Conservation (phyloP, 169 alveolate species). For the Plasmodium relictum region DNA sequence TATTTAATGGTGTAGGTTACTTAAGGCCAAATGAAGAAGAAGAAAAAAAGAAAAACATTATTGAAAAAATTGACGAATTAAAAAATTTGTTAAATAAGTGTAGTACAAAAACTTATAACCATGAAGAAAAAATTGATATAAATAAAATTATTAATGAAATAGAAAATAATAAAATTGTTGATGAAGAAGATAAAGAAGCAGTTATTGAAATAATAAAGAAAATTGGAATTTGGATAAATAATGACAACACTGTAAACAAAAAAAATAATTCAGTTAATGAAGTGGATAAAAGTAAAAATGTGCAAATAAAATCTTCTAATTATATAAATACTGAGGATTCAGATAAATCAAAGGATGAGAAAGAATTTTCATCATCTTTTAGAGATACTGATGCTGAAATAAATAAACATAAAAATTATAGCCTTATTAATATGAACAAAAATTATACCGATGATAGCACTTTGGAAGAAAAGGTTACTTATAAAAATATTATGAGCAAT, state of each 20-base stretch:
- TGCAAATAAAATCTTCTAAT: neutral
- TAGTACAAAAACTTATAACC: constrained; percentile 6
- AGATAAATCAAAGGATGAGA: neutral
- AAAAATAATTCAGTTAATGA: neutral
- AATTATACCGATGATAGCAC: neutral
- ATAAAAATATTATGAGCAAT: neutral
- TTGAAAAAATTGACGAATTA: constrained; percentile 78
- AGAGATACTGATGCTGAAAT: neutral
- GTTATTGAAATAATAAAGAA: constrained; percentile 79
- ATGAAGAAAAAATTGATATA: constrained; percentile 57
- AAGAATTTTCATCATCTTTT: neutral
- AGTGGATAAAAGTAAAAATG: neutral
- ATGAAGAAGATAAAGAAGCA: constrained; percentile 82
- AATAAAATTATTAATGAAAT: constrained; percentile 49
- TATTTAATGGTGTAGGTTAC: constrained; percentile 86
- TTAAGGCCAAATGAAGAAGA: constrained; percentile 86
- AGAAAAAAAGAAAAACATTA: constrained; percentile 79
- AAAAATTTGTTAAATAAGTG: constrained; percentile 69
- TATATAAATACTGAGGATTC: neutral
- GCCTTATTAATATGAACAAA: neutral
- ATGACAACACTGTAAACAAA: neutral
- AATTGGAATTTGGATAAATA: constrained; percentile 56
- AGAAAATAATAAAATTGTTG: constrained; percentile 78
- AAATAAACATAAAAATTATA: neutral
- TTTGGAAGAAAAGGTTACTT: neutral